These are phyloP conservation scores for Dryas octopetala DNA, from an alignment of 306 rosid genomes.

Conservation along the genomic window DNA sequence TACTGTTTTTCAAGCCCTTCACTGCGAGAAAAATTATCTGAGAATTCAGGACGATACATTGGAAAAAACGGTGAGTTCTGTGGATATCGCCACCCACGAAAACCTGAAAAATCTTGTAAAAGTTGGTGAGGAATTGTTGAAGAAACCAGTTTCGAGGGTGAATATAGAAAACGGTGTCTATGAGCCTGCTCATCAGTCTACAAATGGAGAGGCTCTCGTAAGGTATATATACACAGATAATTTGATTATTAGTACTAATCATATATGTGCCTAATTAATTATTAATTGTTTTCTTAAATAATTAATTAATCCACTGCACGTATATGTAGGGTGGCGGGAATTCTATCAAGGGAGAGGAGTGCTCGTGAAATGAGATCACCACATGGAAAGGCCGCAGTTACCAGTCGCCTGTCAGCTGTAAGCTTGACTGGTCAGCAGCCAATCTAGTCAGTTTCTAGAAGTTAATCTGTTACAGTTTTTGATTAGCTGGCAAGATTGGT, in stretches of 20 bases:
- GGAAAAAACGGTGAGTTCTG: no score
- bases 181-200: slow-evolving; percentile 7
- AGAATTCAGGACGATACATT: slow-evolving; percentile 35
- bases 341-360: no score
- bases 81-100: not conserved
- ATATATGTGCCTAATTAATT: no score
- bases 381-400: no score
- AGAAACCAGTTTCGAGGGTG: slow-evolving; percentile 23
- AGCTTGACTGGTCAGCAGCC: not conserved
- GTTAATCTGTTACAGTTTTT: no score
- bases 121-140: slow-evolving; percentile 24
- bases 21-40: slow-evolving; percentile 29
- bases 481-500: no score
- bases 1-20: slow-evolving; percentile 34
- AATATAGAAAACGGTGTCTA: slow-evolving; percentile 11
- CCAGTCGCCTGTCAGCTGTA: no score
- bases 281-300: no score
- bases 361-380: no score
- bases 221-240: slow-evolving; percentile 4
- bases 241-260: not conserved
- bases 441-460: no score
- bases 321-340: no score
- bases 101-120: slow-evolving; percentile 21
- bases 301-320: no score
- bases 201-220: slow-evolving; percentile 28